Conservation (phyloP, 2,329 filamentous ascomycete genomes). For the Fusarium sp. region DNA sequence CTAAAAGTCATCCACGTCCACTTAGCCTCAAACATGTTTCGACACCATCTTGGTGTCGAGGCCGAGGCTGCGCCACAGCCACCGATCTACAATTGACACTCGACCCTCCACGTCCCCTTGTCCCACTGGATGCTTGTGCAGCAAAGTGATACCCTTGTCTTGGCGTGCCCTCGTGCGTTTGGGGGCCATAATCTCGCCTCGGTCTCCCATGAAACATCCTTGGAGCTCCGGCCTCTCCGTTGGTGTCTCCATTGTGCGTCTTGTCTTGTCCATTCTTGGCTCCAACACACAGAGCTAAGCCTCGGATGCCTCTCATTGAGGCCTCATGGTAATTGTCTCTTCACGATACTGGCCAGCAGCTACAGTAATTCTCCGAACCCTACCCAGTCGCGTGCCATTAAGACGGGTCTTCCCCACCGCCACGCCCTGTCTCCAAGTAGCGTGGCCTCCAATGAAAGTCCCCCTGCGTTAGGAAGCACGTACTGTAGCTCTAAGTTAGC, state of each 20-base stretch:
- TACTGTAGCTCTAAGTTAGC: background rate
- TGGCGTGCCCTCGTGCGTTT: slow-evolving; percentile 7
- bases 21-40: slow-evolving; percentile 10
- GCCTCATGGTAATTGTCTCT: background rate
- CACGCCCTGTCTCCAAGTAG: slow-evolving; percentile 10
- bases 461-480: background rate
- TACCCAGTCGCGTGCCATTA: slow-evolving; percentile 5
- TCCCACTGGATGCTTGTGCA: slow-evolving; percentile 1
- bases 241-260: background rate
- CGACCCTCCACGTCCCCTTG: background rate
- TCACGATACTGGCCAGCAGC: no score
- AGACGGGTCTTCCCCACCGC: slow-evolving; percentile 10
- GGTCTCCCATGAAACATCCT: background rate
- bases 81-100: slow-evolving; percentile 12
- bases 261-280: background rate
- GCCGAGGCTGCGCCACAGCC: slow-evolving; percentile 18
- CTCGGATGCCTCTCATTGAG: slow-evolving; percentile 8
- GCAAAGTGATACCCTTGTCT: slow-evolving; percentile 18
- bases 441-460: slow-evolving; percentile 11
- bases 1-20: background rate
- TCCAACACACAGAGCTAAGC: background rate
- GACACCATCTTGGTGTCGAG: background rate
- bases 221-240: background rate
- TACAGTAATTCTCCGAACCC: background rate
- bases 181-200: background rate